Conservation (phyloP, 768 basidiomycete species). For the Infundibulicybe gibba region DNA sequence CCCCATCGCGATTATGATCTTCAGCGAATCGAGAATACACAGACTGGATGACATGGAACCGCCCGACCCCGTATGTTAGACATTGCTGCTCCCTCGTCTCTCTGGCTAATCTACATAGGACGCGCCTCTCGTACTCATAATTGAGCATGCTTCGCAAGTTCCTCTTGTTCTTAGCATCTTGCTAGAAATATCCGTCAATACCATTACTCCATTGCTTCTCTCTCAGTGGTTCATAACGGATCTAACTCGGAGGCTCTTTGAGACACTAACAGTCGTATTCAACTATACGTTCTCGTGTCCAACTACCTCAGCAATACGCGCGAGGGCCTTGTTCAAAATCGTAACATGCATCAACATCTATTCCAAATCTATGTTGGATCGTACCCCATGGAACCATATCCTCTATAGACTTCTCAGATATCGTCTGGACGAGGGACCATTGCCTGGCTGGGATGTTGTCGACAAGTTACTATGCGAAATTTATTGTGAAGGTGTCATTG, state of each 20-base stretch:
- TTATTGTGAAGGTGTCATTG: constrained; percentile 13
- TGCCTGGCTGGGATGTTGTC: constrained; percentile 29
- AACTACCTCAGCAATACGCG: constrained; percentile 26
- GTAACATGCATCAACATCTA: constrained; percentile 27
- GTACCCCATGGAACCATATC: constrained; percentile 26
- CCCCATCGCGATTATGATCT: constrained; percentile 35
- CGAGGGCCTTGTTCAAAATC: constrained; percentile 35
- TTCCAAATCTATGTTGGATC: constrained; percentile 23
- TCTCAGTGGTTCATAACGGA: constrained; percentile 50
- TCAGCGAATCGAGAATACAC: constrained; percentile 31
- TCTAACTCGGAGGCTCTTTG: constrained; percentile 36
- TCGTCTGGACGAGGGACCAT: constrained; percentile 41
- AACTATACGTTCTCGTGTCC: constrained; percentile 35
- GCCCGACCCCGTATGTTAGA: constrained; percentile 26
- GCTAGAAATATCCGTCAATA: constrained; percentile 37
- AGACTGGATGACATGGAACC: constrained; percentile 23
- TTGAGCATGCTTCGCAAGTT: constrained; percentile 36
- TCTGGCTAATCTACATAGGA: constrained; percentile 28
- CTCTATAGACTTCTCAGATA: constrained; percentile 37
- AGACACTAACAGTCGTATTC: constrained; percentile 35
- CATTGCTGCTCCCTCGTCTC: not conserved
- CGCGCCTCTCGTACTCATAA: constrained; percentile 27
- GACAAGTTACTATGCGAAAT: constrained; percentile 23
- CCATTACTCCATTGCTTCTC: constrained; percentile 37
- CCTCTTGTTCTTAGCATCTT: constrained; percentile 44